A percentile compares a stretch with the other conserved stretches of the same genome.
Conservation (phyloP, 768 basidiomycete genomes). For the Coprinellus micaceus region DNA sequence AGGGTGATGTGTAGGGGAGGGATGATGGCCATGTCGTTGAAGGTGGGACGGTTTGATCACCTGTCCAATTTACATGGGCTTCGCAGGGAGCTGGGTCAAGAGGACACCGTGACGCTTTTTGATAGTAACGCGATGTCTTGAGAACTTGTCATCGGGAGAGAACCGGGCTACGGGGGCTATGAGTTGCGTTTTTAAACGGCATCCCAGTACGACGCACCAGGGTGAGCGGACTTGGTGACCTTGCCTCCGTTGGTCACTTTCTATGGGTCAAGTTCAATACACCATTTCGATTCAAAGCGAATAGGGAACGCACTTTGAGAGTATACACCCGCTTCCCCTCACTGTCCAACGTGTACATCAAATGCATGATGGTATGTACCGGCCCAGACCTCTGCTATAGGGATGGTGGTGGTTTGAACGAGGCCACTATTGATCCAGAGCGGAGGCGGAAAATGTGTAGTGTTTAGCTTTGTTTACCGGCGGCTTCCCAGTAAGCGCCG, state of each 20-base stretch:
- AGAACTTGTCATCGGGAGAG: constrained; percentile 99
- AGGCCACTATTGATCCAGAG: not conserved
- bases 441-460: not conserved
- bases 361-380: constrained; percentile 65
- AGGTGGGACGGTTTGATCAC: too few species aligned
- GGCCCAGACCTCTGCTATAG: not conserved
- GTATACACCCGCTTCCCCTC: constrained; percentile 85
- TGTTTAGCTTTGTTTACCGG: constrained; percentile 3
- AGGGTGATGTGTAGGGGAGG: not conserved
- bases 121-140: constrained; percentile 93
- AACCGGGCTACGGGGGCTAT: constrained; percentile 69
- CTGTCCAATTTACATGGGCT: constrained; percentile 65
- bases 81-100: constrained; percentile 83
- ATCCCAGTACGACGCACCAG: constrained; percentile 57
- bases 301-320: constrained; percentile 66
- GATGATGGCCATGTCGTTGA: not conserved
- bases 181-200: constrained; percentile 1
- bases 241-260: constrained; percentile 80
- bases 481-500: not conserved
- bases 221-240: constrained; percentile 94
- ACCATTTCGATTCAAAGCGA: not conserved
- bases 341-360: constrained; percentile 89
- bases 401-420: not conserved
- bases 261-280: constrained; percentile 36
- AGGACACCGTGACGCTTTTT: constrained; percentile 91